Evolutionary conservation across 2,329 filamentous ascomycete genomes (phyloP).

Genomic region (Sarocladium brachiariae): DNA sequence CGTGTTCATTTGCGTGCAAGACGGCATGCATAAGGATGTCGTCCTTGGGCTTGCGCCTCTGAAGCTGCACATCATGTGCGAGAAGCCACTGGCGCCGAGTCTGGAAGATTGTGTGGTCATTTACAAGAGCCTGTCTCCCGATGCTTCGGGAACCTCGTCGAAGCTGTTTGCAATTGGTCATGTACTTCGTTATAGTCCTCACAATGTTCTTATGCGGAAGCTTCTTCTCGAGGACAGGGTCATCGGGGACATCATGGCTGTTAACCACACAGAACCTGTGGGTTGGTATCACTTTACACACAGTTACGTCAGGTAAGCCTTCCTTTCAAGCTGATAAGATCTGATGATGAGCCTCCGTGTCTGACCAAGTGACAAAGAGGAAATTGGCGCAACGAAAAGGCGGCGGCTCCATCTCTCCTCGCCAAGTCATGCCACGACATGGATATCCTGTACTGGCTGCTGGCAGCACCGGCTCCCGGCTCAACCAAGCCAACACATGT

Average conservation of each 20-base stretch:
- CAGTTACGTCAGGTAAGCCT: constrained; percentile 73
- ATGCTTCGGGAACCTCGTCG: constrained; percentile 12
- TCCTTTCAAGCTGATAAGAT: no score
- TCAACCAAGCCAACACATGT: constrained; percentile 54
- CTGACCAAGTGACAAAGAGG: constrained; percentile 42
- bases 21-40: constrained; percentile 82
- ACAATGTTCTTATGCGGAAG: constrained; percentile 78
- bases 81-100: constrained; percentile 84
- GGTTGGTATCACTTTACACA: constrained; percentile 96
- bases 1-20: constrained; percentile 62
- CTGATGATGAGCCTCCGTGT: no score
- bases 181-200: constrained; percentile 85
- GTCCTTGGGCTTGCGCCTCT: constrained; percentile 65
- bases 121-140: constrained; percentile 49
- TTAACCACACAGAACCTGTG: constrained; percentile 90
- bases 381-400: constrained; percentile 83
- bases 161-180: constrained; percentile 84
- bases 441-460: constrained; percentile 87
- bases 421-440: constrained; percentile 97
- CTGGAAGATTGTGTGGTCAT: constrained; percentile 73
- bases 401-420: constrained; percentile 71
- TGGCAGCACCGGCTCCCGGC: constrained; percentile 60
- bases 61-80: constrained; percentile 80
- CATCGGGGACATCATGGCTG: constrained; percentile 77
- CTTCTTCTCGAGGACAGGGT: constrained; percentile 67